Evolutionary conservation across 148 eudicot species (phyloP), one percentile per base, ranked within the genome.

Genomic region (Chenopodium formosanum): DNA sequence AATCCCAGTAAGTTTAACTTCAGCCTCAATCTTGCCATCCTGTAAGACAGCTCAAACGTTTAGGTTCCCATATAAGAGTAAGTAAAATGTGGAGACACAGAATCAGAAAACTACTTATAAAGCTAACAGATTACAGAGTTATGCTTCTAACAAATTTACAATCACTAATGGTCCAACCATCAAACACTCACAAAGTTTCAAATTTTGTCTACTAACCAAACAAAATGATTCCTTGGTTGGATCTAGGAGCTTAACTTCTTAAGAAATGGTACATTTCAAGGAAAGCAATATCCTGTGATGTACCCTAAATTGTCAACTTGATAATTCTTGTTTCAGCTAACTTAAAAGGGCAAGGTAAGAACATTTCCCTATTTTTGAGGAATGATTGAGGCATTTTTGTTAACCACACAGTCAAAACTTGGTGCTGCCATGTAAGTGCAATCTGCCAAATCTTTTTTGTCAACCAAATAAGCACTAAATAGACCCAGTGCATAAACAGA

Each of bases 1-100:
- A 88, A 97, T 90, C 78, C 99, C 99, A 65, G 99, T 94, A 83
- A 94, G 97, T 88, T 90, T 94, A 75, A 97, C 97, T 85, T 97
- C 98, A 72, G 98, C 99, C 86, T 96, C 98, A 82, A 96, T 96
- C 85, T 96, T 96, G 23, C 98, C 98, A 89, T 96, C 98, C 98
- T 96, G 90, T 68, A 87, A 27, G 70, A 82, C 20, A 47, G 22
- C 58, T 16, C 29, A 53, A 78, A 74, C 70, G 9, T 73, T 78
- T n/a, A 71, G 77, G 46, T 47, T 22, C 20, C 53, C 58, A 56
- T 31, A 64, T 68, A 22, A 60, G n/a, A 77, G 23, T 16, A 32
- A 23, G 12, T n/a, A 20, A 34, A 37, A n/a, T 20, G 53, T 37
- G 70, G 44, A 40, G 22, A 72, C 56, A 58, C 68, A 8, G 7